Base-by-base conservation (phyloP, 495 filamentous ascomycete species). In the Penicillium fimorum region DNA sequence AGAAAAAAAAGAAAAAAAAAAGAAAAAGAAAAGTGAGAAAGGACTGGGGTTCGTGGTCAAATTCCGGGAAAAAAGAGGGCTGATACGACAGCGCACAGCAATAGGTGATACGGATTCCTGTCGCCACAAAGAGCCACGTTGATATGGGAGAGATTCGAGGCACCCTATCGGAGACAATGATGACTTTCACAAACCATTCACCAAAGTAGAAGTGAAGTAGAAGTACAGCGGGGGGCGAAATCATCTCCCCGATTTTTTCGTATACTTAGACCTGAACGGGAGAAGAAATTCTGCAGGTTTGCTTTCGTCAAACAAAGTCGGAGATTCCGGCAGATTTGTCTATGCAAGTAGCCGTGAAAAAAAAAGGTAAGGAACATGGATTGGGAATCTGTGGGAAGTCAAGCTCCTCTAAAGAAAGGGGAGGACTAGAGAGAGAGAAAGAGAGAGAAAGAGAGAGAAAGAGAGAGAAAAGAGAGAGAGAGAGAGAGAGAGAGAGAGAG, bases 51-150 rank as follows among this genome's bases (percentile, higher is more conserved):
- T 22, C 22, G 22, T 22, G 22, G 22, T 22, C 22, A 22, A 22
- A 1, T 22, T 2, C 22, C 22, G 22, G 22, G 1, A 22, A 22
- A 22, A 22, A 22, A 22, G 22, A 1, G 22, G 22, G 22, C 22
- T 22, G 22, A 22, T 22, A 66, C 58, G 64, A 69, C 66, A 69
- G 65, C 63, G 49, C 64, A 64, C 58, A 60, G 58, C 13, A 63
- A 66, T 58, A 2, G 61, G 64, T 62, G 65, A 67, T 68, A 65
- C 65, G 65, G 62, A 60, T 65, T 64, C 62, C 59, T 37, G 35
- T 35, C 61, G 51, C 59, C 62, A 58, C 59, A 53, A 53, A 68
- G 53, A 63, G 62, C 62, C 65, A 67, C 61, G 64, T 63, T 65
- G 62, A 38, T 38, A 10, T 10, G 33, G 25, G 35, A 40, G 11